Evolutionary conservation across 1,284 basidiomycete species (phyloP), one percentile per base, ranked within the genome.

Genomic region (Leucoagaricus sp.): DNA sequence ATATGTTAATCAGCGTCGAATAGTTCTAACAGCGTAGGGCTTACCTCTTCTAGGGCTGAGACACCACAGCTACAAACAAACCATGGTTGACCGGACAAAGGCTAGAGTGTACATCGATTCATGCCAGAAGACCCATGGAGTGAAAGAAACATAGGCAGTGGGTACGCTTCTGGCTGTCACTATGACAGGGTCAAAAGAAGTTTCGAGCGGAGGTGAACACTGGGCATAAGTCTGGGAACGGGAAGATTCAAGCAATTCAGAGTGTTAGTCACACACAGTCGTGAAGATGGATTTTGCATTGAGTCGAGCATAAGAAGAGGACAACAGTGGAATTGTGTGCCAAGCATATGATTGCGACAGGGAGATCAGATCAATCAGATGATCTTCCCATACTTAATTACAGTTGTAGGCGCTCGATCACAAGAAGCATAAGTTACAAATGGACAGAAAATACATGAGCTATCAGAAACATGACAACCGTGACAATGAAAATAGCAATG

Each of bases 21-120:
- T 8, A 41, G 0, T 33, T 29, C 4, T 53, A 40, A 49, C 46
- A 59, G 23, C 38, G 26, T 50, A 31, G 29, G 17, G 65, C 74
- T 56, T 54, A 76, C 72, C 84, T 85, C 57, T 80, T 82, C 89
- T 90, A 93, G 2, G 93, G 73, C 85, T 85, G 91, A 0, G n/a
- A n/a, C n/a, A n/a, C n/a, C n/a, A n/a, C n/a, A n/a, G 89, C 91
- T 48, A 83, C 81, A 64, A 84, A 82, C 87, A 88, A 93, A 2
- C 82, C 78, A 62, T 77, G 85, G 65, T 84, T 90, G 38, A 90
- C 87, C 55, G 87, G 79, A 64, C 86, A 89, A 47, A 91, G 83
- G 61, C 69, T 86, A 10, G 81, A 76, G 33, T 93, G 76, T 0
- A 90, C 86, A 55, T 71, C 75, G 79, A 75, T 61, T 91, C 89